A percentile compares a stretch with the other conserved stretches of the same genome.
phyloP scores from a whole-genome alignment of 2,329 filamentous ascomycete genomes.

The Hymenoscyphus albidus region DNA sequence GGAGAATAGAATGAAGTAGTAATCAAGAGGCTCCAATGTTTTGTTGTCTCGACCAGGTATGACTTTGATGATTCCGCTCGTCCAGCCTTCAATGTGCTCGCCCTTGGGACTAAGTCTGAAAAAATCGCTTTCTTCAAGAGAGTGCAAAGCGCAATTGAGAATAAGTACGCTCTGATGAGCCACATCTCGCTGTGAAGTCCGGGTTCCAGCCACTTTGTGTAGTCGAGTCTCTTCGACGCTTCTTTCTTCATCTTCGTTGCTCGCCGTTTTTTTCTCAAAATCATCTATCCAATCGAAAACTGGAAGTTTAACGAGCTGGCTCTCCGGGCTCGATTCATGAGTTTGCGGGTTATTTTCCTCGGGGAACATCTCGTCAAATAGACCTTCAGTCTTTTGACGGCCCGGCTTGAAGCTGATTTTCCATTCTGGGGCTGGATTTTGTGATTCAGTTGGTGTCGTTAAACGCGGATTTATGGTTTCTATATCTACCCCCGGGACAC shows the following conservation, averaged over 20 bases:
- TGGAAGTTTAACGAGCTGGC: constrained; percentile 28
- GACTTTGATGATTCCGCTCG: constrained; percentile 54
- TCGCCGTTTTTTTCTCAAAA: constrained; percentile 3
- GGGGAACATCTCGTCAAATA: constrained; percentile 52
- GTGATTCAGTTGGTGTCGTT: not conserved
- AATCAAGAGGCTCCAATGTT: constrained; percentile 59
- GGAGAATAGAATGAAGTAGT: constrained; percentile 69
- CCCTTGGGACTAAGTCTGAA: constrained; percentile 60
- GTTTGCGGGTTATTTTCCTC: constrained; percentile 39
- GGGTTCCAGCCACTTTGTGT: not conserved
- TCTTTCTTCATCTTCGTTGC: constrained; percentile 3
- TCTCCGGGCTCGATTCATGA: constrained; percentile 11
- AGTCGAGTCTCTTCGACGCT: not conserved
- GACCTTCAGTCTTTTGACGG: constrained; percentile 22
- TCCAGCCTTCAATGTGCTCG: constrained; percentile 65
- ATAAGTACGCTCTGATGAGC: constrained; percentile 41
- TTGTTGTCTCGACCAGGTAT: constrained; percentile 61
- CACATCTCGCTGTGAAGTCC: not conserved
- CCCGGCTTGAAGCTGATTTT: not conserved
- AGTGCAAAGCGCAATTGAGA: constrained; percentile 54
- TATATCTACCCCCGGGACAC: not conserved
- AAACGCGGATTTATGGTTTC: not conserved
- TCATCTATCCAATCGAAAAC: constrained; percentile 27
- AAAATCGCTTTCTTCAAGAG: constrained; percentile 66
- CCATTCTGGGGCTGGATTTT: not conserved